Evolutionary conservation across 2,329 filamentous ascomycete species (phyloP).

Genomic region (Colletotrichum scovillei): DNA sequence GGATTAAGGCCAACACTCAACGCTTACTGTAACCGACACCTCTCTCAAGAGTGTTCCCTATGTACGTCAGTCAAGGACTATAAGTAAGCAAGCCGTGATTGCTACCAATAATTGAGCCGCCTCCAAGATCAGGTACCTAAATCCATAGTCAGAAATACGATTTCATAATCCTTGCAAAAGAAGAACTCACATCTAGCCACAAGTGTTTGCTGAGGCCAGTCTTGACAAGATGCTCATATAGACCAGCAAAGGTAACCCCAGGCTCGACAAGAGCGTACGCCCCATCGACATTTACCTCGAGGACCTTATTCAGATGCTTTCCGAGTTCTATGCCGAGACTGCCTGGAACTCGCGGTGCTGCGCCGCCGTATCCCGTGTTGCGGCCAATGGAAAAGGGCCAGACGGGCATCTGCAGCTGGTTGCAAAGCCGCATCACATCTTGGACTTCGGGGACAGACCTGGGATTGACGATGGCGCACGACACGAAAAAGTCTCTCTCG

Average conservation of each 20-base stretch:
- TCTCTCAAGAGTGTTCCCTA: slow-evolving; percentile 56
- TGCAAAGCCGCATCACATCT: slow-evolving; percentile 47
- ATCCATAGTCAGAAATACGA: too few species aligned
- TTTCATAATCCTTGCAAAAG: too few species aligned
- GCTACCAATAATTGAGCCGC: slow-evolving; percentile 50
- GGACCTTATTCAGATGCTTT: slow-evolving; percentile 50
- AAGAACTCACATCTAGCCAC: slow-evolving; percentile 49
- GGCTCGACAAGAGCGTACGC: slow-evolving; percentile 53
- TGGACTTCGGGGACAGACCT: slow-evolving; percentile 56
- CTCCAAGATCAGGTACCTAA: slow-evolving; percentile 49
- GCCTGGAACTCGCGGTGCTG: slow-evolving; percentile 53
- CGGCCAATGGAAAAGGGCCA: slow-evolving; percentile 50
- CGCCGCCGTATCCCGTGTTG: slow-evolving; percentile 55
- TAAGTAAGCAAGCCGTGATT: too few species aligned
- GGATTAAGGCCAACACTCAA: too few species aligned
- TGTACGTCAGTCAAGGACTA: too few species aligned
- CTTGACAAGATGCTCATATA: slow-evolving; percentile 48
- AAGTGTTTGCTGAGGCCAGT: slow-evolving; percentile 48
- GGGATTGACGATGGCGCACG: slow-evolving; percentile 48
- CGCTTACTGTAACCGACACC: slow-evolving; percentile 38
- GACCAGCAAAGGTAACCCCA: slow-evolving; percentile 52
- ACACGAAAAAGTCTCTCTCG: slow-evolving; percentile 54
- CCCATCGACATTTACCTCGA: slow-evolving; percentile 50
- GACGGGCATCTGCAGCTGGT: slow-evolving; percentile 48
- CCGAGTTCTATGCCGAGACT: slow-evolving; percentile 55